Conservation (phyloP, 768 basidiomycete genomes). For the Podaxis sp. region DNA sequence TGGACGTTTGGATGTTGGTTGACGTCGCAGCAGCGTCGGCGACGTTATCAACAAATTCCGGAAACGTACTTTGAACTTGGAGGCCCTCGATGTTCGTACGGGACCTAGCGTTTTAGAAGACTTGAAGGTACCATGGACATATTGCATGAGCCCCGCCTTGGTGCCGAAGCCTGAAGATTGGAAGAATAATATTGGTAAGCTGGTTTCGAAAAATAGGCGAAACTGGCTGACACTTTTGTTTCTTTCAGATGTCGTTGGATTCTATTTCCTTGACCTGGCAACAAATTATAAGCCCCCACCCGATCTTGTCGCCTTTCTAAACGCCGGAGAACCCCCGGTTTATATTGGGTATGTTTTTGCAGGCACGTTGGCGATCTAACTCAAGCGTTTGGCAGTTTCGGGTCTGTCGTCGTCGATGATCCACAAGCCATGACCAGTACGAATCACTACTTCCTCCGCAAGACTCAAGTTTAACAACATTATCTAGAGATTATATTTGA, state of each 20-base stretch:
- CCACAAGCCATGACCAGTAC: constrained; percentile 50
- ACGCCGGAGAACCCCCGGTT: constrained; percentile 49
- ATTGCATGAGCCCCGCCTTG: constrained; percentile 58
- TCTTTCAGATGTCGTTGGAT: constrained; percentile 56
- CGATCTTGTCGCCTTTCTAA: constrained; percentile 50
- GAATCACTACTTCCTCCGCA: constrained; percentile 9
- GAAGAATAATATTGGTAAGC: constrained; percentile 58
- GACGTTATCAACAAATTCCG: constrained; percentile 62
- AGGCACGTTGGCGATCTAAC: not conserved
- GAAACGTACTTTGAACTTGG: constrained; percentile 44
- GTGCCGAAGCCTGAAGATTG: constrained; percentile 64
- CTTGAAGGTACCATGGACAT: constrained; percentile 60
- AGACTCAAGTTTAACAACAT: not conserved
- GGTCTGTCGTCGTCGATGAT: constrained; percentile 60
- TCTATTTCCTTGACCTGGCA: constrained; percentile 59
- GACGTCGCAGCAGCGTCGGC: constrained; percentile 41
- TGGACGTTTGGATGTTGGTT: not conserved
- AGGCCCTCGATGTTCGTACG: constrained; percentile 44
- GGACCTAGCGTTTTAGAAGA: constrained; percentile 54
- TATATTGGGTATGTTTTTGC: constrained; percentile 52
- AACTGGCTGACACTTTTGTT: not conserved
- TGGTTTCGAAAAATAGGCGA: not conserved
- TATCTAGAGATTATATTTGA: constrained; percentile 54
- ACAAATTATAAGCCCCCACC: constrained; percentile 45
- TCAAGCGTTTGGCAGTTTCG: constrained; percentile 41